Percentiles rank a stretch among this genome's conserved stretches.
Conservation (phyloP, 2,329 filamentous ascomycete genomes). For the Verticillium dahliae region DNA sequence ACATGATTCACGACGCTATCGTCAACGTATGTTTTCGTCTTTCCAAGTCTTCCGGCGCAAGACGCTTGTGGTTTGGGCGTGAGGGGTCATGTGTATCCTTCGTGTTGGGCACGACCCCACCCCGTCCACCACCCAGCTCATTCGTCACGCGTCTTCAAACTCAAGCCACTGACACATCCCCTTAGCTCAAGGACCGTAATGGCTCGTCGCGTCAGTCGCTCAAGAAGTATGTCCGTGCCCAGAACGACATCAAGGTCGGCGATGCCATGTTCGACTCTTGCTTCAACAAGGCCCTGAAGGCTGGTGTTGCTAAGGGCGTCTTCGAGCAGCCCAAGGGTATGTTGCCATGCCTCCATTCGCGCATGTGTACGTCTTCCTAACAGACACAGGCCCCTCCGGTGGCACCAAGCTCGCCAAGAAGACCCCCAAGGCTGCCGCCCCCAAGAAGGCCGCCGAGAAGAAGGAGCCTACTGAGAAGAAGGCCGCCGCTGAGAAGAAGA, state of each 20-base stretch:
- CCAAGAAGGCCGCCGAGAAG: not conserved
- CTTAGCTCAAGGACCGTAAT: conserved; percentile 56
- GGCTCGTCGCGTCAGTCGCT: conserved; percentile 55
- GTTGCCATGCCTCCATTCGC: conserved; percentile 19
- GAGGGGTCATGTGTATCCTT: conserved; percentile 5
- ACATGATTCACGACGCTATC: conserved; percentile 59
- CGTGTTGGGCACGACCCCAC: not conserved
- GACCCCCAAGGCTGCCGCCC: conserved; percentile 30
- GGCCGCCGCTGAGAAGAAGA: conserved; percentile 29
- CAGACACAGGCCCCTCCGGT: conserved; percentile 65
- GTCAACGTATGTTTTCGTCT: conserved; percentile 44
- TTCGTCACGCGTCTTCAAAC: conserved; percentile 30
- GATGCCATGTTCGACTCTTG: conserved; percentile 61
- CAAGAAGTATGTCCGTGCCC: conserved; percentile 47
- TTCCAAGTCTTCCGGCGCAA: conserved; percentile 31
- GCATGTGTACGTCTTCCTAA: conserved; percentile 12
- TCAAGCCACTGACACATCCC: conserved; percentile 1
- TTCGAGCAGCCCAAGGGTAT: conserved; percentile 89
- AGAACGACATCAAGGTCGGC: conserved; percentile 30
- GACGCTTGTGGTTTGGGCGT: conserved; percentile 5
- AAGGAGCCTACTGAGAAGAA: conserved; percentile 21
- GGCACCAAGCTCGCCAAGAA: conserved; percentile 92
- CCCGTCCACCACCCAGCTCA: conserved; percentile 6
- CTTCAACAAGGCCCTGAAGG: conserved; percentile 80
- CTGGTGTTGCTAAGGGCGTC: conserved; percentile 77